phyloP scores from a whole-genome alignment of 176 grass and related monocot species.

The Carex littledalei region DNA sequence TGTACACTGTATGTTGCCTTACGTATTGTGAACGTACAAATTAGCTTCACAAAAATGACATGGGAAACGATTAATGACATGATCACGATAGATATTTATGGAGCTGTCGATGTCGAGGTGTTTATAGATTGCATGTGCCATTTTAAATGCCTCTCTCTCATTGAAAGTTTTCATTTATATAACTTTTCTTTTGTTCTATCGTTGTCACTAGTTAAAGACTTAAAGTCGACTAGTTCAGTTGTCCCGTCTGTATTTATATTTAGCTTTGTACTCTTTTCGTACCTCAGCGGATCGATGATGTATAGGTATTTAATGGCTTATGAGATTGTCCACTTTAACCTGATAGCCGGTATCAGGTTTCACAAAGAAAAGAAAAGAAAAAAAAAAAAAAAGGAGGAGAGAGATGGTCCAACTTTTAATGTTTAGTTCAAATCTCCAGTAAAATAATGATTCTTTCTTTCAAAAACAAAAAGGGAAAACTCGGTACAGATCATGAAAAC shows the following conservation, averaged over 20 bases:
- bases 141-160: background rate
- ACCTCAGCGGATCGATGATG: too few species aligned
- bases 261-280: background rate
- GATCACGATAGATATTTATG: background rate
- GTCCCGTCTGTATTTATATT: background rate
- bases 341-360: too few species aligned
- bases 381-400: too few species aligned
- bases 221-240: background rate
- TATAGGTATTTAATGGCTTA: too few species aligned
- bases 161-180: background rate
- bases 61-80: background rate
- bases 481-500: background rate
- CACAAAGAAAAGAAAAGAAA: too few species aligned
- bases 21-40: background rate
- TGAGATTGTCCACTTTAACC: too few species aligned
- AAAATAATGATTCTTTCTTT: too few species aligned
- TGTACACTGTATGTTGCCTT: background rate
- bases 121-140: background rate
- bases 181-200: background rate
- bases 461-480: too few species aligned
- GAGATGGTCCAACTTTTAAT: too few species aligned
- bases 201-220: conserved; percentile 1
- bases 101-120: background rate
- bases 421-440: too few species aligned
- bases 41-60: background rate